Conservation (phyloP, 2,329 filamentous ascomycete genomes). For the Phialocephala sp. region DNA sequence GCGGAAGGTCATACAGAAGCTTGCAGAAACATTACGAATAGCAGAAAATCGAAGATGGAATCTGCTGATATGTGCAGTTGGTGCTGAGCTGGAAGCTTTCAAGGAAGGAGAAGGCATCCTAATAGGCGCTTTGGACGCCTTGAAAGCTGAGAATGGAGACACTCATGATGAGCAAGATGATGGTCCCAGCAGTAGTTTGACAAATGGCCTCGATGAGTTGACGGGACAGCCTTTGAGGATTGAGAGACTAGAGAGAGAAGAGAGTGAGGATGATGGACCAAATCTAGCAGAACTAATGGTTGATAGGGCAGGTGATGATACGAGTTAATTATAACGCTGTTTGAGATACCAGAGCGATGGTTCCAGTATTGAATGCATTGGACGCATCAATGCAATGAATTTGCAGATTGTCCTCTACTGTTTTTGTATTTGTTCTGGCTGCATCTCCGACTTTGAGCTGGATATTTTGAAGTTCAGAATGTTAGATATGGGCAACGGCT, state of each 20-base stretch:
- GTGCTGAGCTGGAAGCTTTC: constrained; percentile 74
- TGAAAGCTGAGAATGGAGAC: constrained; percentile 3
- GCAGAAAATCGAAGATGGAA: constrained; percentile 73
- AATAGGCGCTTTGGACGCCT: constrained; percentile 42
- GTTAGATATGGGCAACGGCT: not conserved
- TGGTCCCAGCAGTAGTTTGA: constrained; percentile 12
- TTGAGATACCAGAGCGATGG: constrained; percentile 24
- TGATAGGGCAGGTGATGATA: constrained; percentile 27
- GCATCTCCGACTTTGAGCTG: not conserved
- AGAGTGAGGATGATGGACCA: constrained; percentile 38
- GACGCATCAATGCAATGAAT: not conserved
- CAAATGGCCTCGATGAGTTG: constrained; percentile 20
- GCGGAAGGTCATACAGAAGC: constrained; percentile 56
- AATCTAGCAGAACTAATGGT: constrained; percentile 37
- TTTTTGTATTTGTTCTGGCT: not conserved
- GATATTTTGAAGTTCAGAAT: not conserved
- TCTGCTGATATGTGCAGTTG: constrained; percentile 75
- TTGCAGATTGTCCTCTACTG: not conserved
- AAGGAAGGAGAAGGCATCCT: constrained; percentile 64
- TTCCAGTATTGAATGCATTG: not conserved
- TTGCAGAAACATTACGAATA: constrained; percentile 59
- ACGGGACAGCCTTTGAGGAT: constrained; percentile 14
- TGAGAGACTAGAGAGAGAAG: constrained; percentile 24
- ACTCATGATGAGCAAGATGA: constrained; percentile 10
- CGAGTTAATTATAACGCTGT: constrained; percentile 18